phyloP scores from a whole-genome alignment of 305 asterid genomes.

The Fraxinus xanthoxyloides region DNA sequence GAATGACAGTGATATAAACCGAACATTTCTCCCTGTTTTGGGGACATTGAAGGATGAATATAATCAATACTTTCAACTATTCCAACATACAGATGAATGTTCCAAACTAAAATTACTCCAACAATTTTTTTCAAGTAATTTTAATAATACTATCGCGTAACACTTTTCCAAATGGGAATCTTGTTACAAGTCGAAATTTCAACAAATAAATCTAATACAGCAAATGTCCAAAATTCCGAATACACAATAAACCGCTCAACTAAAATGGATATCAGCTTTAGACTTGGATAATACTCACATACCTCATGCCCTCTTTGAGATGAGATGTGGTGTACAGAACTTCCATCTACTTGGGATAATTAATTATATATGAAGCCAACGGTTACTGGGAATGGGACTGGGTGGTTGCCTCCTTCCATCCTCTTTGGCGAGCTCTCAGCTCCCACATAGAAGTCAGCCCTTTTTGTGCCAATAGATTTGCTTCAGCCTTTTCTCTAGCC shows the following conservation, averaged over 20 bases:
- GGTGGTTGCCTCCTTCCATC: constrained; percentile 74
- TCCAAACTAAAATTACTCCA: neutral
- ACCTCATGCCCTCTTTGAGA: constrained; percentile 25
- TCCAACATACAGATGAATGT: neutral
- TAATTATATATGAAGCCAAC: neutral
- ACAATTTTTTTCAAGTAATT: neutral
- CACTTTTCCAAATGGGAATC: neutral
- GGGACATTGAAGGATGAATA: neutral
- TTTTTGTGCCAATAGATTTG: constrained; percentile 61
- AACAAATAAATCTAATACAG: constrained; percentile 25
- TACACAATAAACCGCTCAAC: neutral
- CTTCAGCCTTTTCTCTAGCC: constrained; percentile 91
- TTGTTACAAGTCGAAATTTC: constrained; percentile 16
- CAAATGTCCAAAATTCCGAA: constrained; percentile 30
- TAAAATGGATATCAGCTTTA: constrained; percentile 21
- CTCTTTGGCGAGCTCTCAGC: constrained; percentile 79
- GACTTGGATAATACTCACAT: neutral
- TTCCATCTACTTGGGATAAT: constrained; percentile 20
- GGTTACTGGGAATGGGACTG: constrained; percentile 41
- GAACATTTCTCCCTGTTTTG: neutral
- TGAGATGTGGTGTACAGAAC: constrained; percentile 21
- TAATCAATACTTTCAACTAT: neutral
- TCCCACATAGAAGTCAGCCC: constrained; percentile 77
- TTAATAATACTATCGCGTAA: neutral
- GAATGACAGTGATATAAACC: neutral